A percentile compares a stretch with the other conserved stretches of the same genome.
Evolutionary conservation across 345 rosid species (phyloP).

Genomic region (Eucalyptus cloeziana): DNA sequence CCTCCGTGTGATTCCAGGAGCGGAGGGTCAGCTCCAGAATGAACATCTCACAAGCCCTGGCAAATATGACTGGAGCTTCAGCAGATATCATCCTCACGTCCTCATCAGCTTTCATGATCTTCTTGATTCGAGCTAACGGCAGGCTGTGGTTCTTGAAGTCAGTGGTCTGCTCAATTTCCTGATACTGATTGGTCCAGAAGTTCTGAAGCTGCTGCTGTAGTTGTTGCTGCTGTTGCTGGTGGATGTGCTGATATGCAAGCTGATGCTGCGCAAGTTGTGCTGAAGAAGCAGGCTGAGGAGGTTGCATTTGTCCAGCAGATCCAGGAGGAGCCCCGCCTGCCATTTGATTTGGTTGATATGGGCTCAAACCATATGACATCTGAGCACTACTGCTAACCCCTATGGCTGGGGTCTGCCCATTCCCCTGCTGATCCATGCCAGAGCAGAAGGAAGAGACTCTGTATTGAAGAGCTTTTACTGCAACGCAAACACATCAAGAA

Average conservation of each 20-base stretch:
- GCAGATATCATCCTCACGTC: constrained; percentile 33
- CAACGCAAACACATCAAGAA: neutral
- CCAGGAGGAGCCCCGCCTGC: neutral
- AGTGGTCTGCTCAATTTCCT: constrained; percentile 15
- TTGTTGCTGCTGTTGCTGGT: constrained; percentile 27
- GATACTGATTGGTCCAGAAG: constrained; percentile 21
- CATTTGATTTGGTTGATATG: constrained; percentile 15
- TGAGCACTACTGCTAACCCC: neutral
- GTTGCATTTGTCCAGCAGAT: constrained; percentile 3
- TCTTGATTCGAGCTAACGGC: constrained; percentile 26
- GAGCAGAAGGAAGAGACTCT: neutral
- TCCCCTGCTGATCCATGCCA: constrained; percentile 23
- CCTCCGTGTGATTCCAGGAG: constrained; percentile 32
- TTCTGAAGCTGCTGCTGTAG: constrained; percentile 22
- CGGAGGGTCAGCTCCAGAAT: constrained; percentile 23
- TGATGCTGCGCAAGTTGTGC: constrained; percentile 8
- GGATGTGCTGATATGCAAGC: constrained; percentile 24
- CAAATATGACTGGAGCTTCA: constrained; percentile 24
- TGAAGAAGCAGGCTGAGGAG: neutral
- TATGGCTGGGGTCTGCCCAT: neutral
- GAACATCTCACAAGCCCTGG: constrained; percentile 32
- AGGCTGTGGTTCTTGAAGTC: constrained; percentile 30
- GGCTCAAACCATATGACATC: constrained; percentile 6
- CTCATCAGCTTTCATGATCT: constrained; percentile 33
- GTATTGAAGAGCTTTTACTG: neutral